These are phyloP conservation scores for Citrullus colocynthis DNA, from an alignment of 306 rosid species.

Conservation along the genomic window DNA sequence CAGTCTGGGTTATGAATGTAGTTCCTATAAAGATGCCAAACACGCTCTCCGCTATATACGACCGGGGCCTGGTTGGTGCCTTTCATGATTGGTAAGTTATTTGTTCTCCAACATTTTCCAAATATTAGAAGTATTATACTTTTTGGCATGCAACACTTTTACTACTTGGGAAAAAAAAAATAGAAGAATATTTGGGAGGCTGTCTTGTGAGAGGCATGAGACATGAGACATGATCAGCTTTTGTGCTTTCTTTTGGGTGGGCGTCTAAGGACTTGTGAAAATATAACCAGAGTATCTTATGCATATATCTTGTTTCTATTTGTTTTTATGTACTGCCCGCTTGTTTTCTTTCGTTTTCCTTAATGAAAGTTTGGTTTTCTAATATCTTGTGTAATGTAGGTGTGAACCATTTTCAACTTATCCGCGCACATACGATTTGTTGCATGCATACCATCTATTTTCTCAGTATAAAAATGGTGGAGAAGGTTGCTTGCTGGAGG, in stretches of 20 bases:
- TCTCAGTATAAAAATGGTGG: conserved; percentile 47
- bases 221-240: background rate
- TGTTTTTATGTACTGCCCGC: background rate
- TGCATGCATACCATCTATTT: conserved; percentile 70
- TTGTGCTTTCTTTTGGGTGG: background rate
- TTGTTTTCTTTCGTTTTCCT: background rate
- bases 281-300: background rate
- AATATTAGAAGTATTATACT: background rate
- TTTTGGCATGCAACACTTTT: background rate
- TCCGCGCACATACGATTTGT: conserved; percentile 77
- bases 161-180: background rate
- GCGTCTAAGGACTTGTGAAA: background rate
- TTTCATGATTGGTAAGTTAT: conserved; percentile 78
- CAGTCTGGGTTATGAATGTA: conserved; percentile 82
- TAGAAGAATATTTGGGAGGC: background rate
- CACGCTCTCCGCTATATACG: conserved; percentile 70
- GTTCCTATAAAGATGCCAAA: conserved; percentile 66
- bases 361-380: conserved; percentile 11
- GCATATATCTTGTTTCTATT: background rate
- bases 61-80: conserved; percentile 65
- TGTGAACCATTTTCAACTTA: conserved; percentile 90
- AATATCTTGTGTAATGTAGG: conserved; percentile 33
- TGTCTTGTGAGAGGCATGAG: background rate
- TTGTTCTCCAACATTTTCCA: background rate
- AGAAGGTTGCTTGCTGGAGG: conserved; percentile 60